Evolutionary conservation across 1,139 yeast species (phyloP).

Genomic region (Candida neerlandica): DNA sequence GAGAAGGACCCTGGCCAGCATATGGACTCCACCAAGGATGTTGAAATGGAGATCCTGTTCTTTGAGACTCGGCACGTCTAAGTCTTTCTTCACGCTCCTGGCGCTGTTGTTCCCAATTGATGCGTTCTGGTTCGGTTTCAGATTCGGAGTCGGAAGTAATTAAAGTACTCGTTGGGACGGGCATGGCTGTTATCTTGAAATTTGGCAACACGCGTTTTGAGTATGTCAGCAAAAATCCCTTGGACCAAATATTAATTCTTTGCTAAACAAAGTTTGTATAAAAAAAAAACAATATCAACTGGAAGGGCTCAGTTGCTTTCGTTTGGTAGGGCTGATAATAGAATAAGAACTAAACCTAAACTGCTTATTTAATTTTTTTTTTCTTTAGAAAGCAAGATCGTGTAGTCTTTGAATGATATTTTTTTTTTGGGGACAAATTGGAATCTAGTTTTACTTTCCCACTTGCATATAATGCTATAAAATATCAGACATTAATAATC

Average conservation of each 20-base stretch:
- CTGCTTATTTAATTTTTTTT: too few relatives aligned
- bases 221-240: too few relatives aligned
- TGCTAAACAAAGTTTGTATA: background rate
- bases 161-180: slow-evolving; percentile 10
- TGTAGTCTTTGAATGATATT: too few relatives aligned
- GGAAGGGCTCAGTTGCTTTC: too few relatives aligned
- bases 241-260: too few relatives aligned
- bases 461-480: too few relatives aligned
- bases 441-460: too few relatives aligned
- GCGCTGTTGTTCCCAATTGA: slow-evolving; percentile 8
- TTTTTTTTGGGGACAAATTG: too few relatives aligned
- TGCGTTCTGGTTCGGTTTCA: background rate
- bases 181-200: slow-evolving; percentile 2
- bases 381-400: too few relatives aligned
- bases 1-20: slow-evolving; percentile 19
- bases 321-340: too few relatives aligned
- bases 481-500: too few relatives aligned
- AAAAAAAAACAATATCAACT: background rate
- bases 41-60: slow-evolving; percentile 12
- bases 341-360: too few relatives aligned
- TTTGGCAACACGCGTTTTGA: background rate
- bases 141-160: slow-evolving; percentile 3
- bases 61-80: slow-evolving; percentile 9
- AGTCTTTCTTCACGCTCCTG: slow-evolving; percentile 7
- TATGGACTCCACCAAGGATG: slow-evolving; percentile 20